Percentiles rank a stretch among this genome's conserved stretches.
Conservation (phyloP, 306 rosid species). For the Albizia julibrissin region DNA sequence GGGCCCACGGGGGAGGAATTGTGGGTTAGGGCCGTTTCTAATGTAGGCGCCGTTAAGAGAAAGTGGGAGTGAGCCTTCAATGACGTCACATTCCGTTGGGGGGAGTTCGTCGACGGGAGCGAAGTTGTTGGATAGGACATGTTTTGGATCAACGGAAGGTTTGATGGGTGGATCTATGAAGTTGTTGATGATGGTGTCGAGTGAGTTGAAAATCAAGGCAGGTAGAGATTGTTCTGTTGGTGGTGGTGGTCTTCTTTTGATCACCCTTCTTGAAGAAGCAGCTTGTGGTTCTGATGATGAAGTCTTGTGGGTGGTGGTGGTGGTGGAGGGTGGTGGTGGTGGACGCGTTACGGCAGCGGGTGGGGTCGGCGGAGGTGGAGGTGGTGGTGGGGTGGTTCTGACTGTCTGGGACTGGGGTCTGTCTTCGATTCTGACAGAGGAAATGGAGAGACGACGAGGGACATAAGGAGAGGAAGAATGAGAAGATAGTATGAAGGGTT, state of each 20-base stretch:
- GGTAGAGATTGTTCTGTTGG: slow-evolving; percentile 28
- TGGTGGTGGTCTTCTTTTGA: neutral
- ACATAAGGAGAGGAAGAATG: slow-evolving; percentile 13
- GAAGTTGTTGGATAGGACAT: slow-evolving; percentile 63
- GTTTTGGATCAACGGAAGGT: slow-evolving; percentile 62
- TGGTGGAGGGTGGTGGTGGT: slow-evolving; percentile 20
- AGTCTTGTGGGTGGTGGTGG: slow-evolving; percentile 1
- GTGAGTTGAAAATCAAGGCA: slow-evolving; percentile 47
- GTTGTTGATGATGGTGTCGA: slow-evolving; percentile 71
- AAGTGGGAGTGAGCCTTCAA: slow-evolving; percentile 55
- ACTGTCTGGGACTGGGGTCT: slow-evolving; percentile 27
- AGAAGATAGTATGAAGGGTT: slow-evolving; percentile 29
- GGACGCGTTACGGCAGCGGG: neutral
- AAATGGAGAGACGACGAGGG: slow-evolving; percentile 25
- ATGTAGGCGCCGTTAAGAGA: slow-evolving; percentile 82
- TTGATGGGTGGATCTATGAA: slow-evolving; percentile 80
- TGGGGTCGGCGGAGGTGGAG: neutral
- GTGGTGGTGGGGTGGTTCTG: neutral
- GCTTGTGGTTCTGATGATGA: neutral
- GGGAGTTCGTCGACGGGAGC: slow-evolving; percentile 82
- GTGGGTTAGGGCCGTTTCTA: slow-evolving; percentile 93
- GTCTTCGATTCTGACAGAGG: slow-evolving; percentile 49
- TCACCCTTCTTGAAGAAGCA: neutral
- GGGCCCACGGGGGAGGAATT: slow-evolving; percentile 85
- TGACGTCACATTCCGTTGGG: slow-evolving; percentile 63